Evolutionary conservation across 441 rosid genomes (phyloP).

Genomic region (Hura crepitans): DNA sequence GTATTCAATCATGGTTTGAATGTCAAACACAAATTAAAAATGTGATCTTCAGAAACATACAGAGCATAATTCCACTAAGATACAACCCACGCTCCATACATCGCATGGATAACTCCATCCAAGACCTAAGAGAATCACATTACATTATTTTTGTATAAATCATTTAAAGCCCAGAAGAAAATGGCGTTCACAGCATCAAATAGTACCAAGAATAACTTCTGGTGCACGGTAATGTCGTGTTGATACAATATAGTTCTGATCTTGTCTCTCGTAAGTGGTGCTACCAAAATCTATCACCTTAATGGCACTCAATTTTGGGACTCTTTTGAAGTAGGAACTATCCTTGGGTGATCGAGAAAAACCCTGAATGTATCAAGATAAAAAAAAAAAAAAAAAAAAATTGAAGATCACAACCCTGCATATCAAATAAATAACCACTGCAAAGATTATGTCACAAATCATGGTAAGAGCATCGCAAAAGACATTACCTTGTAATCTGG

Average conservation of each 20-base stretch:
- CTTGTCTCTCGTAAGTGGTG: conserved; percentile 70
- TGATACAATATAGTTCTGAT: conserved; percentile 70
- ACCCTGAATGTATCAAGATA: conserved; percentile 31
- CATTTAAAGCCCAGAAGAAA: background rate
- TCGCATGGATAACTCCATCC: conserved; percentile 94
- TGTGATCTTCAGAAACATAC: conserved; percentile 32
- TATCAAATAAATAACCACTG: background rate
- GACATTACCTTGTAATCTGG: conserved; percentile 62
- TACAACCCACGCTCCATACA: conserved; percentile 82
- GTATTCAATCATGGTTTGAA: background rate
- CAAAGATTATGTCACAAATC: background rate
- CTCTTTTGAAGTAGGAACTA: conserved; percentile 48
- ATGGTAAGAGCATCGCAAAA: background rate
- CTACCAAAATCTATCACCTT: conserved; percentile 90
- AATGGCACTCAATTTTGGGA: conserved; percentile 75
- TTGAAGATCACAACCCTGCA: background rate
- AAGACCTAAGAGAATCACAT: conserved; percentile 40
- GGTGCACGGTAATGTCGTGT: conserved; percentile 89
- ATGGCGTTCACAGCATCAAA: too few species aligned
- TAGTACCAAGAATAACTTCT: conserved; percentile 74
- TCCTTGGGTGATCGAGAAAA: conserved; percentile 47
- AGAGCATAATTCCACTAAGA: conserved; percentile 76
- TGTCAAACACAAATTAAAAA: background rate
- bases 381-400: too few species aligned
- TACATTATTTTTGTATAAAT: background rate